These are phyloP conservation scores for Colletotrichum shisoi DNA, from an alignment of 2,329 filamentous ascomycete species.

Conservation along the genomic window DNA sequence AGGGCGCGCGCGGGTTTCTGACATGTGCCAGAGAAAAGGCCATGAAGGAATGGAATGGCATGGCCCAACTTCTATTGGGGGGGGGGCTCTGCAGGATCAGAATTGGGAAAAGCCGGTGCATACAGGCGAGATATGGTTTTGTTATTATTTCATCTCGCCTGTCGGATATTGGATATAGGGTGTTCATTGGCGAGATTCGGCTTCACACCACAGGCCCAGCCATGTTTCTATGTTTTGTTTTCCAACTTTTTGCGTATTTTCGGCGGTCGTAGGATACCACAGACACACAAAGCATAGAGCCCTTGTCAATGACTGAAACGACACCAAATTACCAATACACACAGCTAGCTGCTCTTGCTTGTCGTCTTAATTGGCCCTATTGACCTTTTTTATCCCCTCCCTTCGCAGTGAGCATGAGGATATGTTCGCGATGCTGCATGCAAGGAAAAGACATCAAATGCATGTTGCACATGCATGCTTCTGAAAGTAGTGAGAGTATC, in stretches of 20 bases:
- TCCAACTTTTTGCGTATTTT: background rate
- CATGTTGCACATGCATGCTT: background rate
- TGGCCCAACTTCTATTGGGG: background rate
- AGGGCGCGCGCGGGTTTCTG: background rate
- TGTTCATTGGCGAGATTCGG: slow-evolving; percentile 14
- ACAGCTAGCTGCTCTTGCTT: too few species aligned
- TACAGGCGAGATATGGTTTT: slow-evolving; percentile 14
- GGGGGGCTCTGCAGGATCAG: slow-evolving; percentile 3
- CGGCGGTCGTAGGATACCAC: slow-evolving; percentile 31
- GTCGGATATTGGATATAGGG: slow-evolving; percentile 23
- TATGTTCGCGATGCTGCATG: slow-evolving; percentile 24
- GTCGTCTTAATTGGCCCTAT: too few species aligned
- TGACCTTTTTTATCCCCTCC: background rate
- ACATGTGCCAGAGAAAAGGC: slow-evolving; percentile 12
- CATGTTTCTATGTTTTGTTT: background rate
- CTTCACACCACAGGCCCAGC: background rate
- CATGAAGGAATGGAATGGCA: background rate
- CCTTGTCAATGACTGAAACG: slow-evolving; percentile 29
- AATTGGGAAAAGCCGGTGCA: slow-evolving; percentile 20
- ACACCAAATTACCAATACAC: slow-evolving; percentile 18
- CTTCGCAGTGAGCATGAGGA: slow-evolving; percentile 8
- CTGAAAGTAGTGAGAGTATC: background rate
- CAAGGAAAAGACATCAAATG: background rate
- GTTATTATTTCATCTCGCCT: slow-evolving; percentile 14
- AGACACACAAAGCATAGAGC: slow-evolving; percentile 17